These are phyloP conservation scores for Sclerotinia sclerotiorum DNA, from an alignment of 2,329 filamentous ascomycete genomes.

Conservation along the genomic window DNA sequence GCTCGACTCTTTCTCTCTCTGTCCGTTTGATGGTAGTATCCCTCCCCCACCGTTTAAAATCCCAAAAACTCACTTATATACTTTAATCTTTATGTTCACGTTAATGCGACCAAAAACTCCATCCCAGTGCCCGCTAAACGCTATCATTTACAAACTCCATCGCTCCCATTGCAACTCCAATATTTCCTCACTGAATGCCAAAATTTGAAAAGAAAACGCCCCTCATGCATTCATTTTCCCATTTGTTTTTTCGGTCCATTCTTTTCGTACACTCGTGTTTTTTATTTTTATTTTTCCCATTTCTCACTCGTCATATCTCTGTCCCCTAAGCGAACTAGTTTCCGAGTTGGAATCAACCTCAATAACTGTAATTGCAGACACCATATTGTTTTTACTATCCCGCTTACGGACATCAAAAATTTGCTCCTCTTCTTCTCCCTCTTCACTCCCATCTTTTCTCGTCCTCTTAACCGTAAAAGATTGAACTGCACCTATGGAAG, in stretches of 20 bases:
- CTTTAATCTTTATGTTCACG: background rate
- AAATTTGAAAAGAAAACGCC: background rate
- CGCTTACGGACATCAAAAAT: background rate
- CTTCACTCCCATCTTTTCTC: constrained; percentile 24
- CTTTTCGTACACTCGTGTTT: constrained; percentile 2
- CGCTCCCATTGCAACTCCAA: background rate
- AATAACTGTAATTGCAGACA: background rate
- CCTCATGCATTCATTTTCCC: background rate
- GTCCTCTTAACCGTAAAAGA: constrained; percentile 48
- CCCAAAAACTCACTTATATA: background rate
- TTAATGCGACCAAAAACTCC: background rate
- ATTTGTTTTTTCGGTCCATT: background rate
- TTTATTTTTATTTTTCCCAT: background rate
- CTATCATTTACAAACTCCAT: constrained; percentile 17
- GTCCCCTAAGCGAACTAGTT: background rate
- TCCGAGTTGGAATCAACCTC: constrained; percentile 12
- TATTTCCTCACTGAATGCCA: background rate
- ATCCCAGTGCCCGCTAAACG: constrained; percentile 19
- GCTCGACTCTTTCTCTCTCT: background rate
- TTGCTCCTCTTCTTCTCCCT: constrained; percentile 12
- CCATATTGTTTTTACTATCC: constrained; percentile 2
- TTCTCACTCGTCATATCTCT: background rate
- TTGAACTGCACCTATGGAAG: constrained; percentile 57
- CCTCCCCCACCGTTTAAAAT: background rate
- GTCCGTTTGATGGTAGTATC: background rate